Conservation (phyloP, 106 monocot genomes). For the Ottelia alismoides region DNA sequence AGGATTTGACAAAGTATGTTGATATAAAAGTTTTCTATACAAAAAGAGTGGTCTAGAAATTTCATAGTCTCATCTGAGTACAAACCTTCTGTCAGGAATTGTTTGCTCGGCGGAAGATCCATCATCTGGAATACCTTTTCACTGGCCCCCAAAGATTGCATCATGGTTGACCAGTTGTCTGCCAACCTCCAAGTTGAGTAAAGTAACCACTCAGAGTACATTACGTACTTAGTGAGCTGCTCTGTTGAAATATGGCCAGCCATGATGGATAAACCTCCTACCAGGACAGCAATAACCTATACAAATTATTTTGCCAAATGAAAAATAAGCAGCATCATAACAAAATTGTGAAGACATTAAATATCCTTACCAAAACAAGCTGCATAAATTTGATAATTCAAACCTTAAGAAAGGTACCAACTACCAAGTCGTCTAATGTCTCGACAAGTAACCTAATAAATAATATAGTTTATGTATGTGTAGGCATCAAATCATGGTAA, state of each 20-base stretch:
- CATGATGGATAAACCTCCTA: slow-evolving; percentile 81
- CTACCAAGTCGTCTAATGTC: too few relatives aligned
- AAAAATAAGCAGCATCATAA: neutral
- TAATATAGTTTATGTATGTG: too few relatives aligned
- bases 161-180: slow-evolving; percentile 90
- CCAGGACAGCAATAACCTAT: slow-evolving; percentile 83
- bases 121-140: slow-evolving; percentile 89
- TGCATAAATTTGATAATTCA: too few relatives aligned
- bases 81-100: slow-evolving; percentile 53
- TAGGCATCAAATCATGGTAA: too few relatives aligned
- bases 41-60: too few relatives aligned
- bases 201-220: slow-evolving; percentile 91
- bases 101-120: slow-evolving; percentile 61
- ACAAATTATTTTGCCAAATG: slow-evolving; percentile 8
- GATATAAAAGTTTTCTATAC: too few relatives aligned
- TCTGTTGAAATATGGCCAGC: slow-evolving; percentile 81
- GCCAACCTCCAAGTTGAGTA: slow-evolving; percentile 84
- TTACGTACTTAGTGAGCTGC: slow-evolving; percentile 82
- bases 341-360: too few relatives aligned
- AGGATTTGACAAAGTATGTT: too few relatives aligned
- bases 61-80: too few relatives aligned
- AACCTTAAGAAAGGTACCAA: too few relatives aligned
- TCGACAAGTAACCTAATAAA: too few relatives aligned
- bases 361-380: too few relatives aligned
- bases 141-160: slow-evolving; percentile 96